Evolutionary conservation across 169 alveolate species (phyloP).

Genomic region (Eimeria acervulina): DNA sequence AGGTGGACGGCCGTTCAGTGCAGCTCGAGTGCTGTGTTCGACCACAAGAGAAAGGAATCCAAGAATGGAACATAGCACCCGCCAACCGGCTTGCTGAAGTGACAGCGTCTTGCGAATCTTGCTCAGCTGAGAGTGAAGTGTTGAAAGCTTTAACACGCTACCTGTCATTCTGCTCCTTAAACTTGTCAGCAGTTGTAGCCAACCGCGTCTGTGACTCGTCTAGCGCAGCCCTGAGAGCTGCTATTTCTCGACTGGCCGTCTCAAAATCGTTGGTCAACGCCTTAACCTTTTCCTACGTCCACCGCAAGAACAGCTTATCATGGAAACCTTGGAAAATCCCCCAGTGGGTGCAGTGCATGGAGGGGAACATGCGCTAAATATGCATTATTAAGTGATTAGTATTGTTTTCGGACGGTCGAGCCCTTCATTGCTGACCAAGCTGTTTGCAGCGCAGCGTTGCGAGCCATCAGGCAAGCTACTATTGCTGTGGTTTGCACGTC

Average conservation of each 20-base stretch:
- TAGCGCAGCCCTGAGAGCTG: constrained; percentile 58
- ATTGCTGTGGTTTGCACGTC: not conserved
- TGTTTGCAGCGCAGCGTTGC: not conserved
- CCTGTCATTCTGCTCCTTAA: constrained; percentile 61
- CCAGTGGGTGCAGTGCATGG: not conserved
- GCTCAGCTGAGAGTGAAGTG: not conserved
- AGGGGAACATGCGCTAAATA: not conserved
- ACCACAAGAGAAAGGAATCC: not conserved
- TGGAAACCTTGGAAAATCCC: not conserved
- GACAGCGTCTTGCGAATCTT: not conserved
- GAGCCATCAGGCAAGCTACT: not conserved
- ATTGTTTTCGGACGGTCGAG: not conserved
- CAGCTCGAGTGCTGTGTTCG: not conserved
- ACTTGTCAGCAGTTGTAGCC: constrained; percentile 59
- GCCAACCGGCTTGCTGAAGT: not conserved
- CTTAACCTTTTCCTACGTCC: constrained; percentile 3
- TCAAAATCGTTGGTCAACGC: constrained; percentile 4
- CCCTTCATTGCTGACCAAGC: not conserved
- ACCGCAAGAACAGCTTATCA: not conserved
- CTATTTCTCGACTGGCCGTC: not conserved
- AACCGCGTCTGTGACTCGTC: constrained; percentile 43
- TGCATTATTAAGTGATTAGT: not conserved
- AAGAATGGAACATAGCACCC: not conserved
- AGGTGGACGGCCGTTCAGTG: not conserved
- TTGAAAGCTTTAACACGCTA: not conserved